Base-by-base conservation (phyloP, 176 grass and related monocot genomes). In the Thinopyrum elongatum region DNA sequence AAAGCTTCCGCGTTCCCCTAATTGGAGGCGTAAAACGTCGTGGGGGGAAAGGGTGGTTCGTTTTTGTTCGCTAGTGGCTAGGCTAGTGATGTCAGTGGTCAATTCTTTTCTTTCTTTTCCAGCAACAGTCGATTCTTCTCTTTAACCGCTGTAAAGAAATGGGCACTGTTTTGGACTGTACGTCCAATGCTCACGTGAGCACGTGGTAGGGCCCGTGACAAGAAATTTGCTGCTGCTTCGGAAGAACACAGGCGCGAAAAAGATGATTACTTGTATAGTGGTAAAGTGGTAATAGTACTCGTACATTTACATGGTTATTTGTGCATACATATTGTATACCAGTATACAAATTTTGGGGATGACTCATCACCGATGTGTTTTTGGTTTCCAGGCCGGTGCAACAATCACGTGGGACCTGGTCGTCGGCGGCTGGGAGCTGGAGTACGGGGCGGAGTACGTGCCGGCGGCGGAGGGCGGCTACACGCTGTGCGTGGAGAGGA, bases 331-430 rank as follows among this genome's bases (percentile, higher is more conserved):
- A n/a, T n/a, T n/a, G 34, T 35, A 35, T 35, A 35, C 34, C 34
- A 35, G 34, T 35, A 0, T 13, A 29, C 26, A 29, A 29, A 33
- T 77, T 55, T n/a, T 5, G 33, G n/a, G 27, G 58, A 42, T 28
- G 19, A 60, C 23, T 38, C 77, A 8, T 8, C 2, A 53, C 49
- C 51, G 73, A 23, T 26, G 21, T 16, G 28, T 77, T 76, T 46
- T 81, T 35, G 51, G 10, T 70, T 79, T 86, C 10, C 82, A 98
- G 95, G 89, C 89, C 9, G 93, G 93, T 3, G 90, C 96, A 0
- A 98, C 92, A 6, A 98, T 98, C 72, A 91, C 96, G 21, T 98
- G 93, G 96, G 96, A 98, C 79, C 84, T 98, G 47, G 94, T 91
- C 57, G 93, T 98, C 58, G 96, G 92, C 0, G 93, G 93, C 4